Evolutionary conservation across 768 basidiomycete species (phyloP).

Genomic region (Phaeolepiota aurea): DNA sequence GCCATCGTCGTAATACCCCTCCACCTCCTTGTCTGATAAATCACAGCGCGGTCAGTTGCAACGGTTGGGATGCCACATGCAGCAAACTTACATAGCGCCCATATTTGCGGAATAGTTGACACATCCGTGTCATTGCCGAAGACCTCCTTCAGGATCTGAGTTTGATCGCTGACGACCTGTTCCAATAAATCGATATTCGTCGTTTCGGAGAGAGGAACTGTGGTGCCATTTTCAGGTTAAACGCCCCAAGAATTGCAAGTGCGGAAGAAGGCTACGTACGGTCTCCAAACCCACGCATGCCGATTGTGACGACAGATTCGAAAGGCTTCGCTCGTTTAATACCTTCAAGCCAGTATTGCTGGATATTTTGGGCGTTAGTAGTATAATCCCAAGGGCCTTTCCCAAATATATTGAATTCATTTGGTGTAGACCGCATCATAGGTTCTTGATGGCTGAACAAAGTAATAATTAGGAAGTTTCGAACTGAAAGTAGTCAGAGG

Average conservation of each 20-base stretch:
- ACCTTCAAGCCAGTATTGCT: conserved; percentile 55
- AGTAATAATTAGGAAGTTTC: background rate
- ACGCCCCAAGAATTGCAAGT: background rate
- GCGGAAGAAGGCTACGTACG: conserved; percentile 19
- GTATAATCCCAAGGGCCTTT: conserved; percentile 57
- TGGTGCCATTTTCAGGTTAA: background rate
- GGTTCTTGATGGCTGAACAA: conserved; percentile 56
- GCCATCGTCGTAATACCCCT: conserved; percentile 58
- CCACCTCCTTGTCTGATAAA: conserved; percentile 45
- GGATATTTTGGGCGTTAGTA: conserved; percentile 44
- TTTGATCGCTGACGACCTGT: conserved; percentile 52
- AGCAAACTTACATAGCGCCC: conserved; percentile 43
- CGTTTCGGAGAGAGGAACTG: conserved; percentile 44
- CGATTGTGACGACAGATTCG: conserved; percentile 59
- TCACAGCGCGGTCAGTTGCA: background rate
- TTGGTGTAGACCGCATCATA: conserved; percentile 64
- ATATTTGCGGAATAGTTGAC: conserved; percentile 53
- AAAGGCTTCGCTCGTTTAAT: conserved; percentile 48
- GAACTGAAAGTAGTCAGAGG: background rate
- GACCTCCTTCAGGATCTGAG: conserved; percentile 45
- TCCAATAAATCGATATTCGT: conserved; percentile 45
- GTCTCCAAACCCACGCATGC: conserved; percentile 61
- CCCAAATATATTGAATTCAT: conserved; percentile 53
- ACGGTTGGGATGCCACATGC: background rate
- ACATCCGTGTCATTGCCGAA: conserved; percentile 37